Evolutionary conservation across 768 basidiomycete species (phyloP).

Genomic region (Rhodocollybia butyracea): DNA sequence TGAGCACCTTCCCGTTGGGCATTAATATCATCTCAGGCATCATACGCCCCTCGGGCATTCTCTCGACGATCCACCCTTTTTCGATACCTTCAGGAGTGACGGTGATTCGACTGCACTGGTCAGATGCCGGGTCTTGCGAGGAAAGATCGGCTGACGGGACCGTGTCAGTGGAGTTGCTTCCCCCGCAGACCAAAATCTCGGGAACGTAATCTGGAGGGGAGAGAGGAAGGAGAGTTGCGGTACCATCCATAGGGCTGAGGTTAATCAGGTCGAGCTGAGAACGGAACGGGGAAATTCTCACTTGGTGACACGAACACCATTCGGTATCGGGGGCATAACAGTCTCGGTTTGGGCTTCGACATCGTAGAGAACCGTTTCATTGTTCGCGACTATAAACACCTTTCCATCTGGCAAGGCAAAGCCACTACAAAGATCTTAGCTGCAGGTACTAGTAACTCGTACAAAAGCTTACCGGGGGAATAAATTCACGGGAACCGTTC

Average conservation of each 20-base stretch:
- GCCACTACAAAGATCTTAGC: constrained; percentile 28
- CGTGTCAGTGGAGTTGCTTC: constrained; percentile 44
- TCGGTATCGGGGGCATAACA: constrained; percentile 48
- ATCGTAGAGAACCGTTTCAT: constrained; percentile 25
- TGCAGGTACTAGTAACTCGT: no score
- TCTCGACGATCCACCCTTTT: constrained; percentile 51
- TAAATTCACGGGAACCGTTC: constrained; percentile 53
- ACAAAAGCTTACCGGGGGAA: constrained; percentile 34
- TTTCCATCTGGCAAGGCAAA: constrained; percentile 49
- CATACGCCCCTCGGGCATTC: constrained; percentile 48
- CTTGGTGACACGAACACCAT: constrained; percentile 60
- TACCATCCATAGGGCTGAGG: constrained; percentile 58
- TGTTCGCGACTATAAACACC: constrained; percentile 54
- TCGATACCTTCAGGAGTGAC: constrained; percentile 46
- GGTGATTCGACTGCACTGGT: constrained; percentile 50
- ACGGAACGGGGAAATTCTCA: no score
- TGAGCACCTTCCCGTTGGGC: constrained; percentile 51
- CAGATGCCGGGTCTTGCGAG: constrained; percentile 49
- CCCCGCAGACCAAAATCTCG: constrained; percentile 54
- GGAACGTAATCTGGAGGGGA: constrained; percentile 42
- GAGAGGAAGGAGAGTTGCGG: constrained; percentile 51
- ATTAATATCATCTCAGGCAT: constrained; percentile 60
- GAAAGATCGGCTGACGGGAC: constrained; percentile 42
- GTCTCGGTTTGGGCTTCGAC: constrained; percentile 44
- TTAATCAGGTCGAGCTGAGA: no score